Percentiles rank a stretch among this genome's conserved stretches.
Evolutionary conservation across 495 filamentous ascomycete species (phyloP).

Genomic region (Lophiotrema nucula): DNA sequence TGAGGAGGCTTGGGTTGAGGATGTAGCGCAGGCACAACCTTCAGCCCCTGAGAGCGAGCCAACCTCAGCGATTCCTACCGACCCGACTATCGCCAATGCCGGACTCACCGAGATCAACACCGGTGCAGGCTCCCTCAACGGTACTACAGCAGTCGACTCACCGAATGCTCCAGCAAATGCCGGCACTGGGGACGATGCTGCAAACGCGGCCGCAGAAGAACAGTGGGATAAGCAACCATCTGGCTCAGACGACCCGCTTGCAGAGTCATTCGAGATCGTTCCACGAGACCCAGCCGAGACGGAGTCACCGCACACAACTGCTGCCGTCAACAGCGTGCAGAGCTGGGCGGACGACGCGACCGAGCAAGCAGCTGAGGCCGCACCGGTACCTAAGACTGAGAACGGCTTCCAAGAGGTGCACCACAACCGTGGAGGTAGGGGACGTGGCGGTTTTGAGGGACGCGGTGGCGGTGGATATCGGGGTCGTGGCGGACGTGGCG

Average conservation of each 20-base stretch:
- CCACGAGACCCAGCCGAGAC: constrained; percentile 73
- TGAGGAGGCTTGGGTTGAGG: constrained; percentile 49
- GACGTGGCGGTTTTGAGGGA: constrained; percentile 37
- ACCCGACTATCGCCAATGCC: constrained; percentile 76
- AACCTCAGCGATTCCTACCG: constrained; percentile 51
- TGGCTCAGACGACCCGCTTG: constrained; percentile 51
- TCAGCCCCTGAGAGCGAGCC: constrained; percentile 37
- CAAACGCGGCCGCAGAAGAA: constrained; percentile 48
- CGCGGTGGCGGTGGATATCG: constrained; percentile 44
- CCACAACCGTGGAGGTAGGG: constrained; percentile 45
- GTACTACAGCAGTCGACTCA: constrained; percentile 43
- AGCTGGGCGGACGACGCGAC: constrained; percentile 65
- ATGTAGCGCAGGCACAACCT: constrained; percentile 48
- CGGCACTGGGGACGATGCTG: constrained; percentile 46
- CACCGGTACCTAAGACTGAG: constrained; percentile 35
- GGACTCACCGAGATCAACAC: constrained; percentile 70
- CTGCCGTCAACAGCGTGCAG: constrained; percentile 52
- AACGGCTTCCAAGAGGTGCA: constrained; percentile 75
- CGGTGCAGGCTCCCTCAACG: constrained; percentile 34
- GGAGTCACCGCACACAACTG: constrained; percentile 65
- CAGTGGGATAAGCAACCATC: constrained; percentile 61
- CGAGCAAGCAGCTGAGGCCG: constrained; percentile 22
- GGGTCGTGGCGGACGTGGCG: constrained; percentile 46
- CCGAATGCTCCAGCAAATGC: constrained; percentile 58
- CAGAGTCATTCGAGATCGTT: constrained; percentile 76